Conservation (phyloP, 2,329 filamentous ascomycete species). For the Ceratocystis lukuohia region DNA sequence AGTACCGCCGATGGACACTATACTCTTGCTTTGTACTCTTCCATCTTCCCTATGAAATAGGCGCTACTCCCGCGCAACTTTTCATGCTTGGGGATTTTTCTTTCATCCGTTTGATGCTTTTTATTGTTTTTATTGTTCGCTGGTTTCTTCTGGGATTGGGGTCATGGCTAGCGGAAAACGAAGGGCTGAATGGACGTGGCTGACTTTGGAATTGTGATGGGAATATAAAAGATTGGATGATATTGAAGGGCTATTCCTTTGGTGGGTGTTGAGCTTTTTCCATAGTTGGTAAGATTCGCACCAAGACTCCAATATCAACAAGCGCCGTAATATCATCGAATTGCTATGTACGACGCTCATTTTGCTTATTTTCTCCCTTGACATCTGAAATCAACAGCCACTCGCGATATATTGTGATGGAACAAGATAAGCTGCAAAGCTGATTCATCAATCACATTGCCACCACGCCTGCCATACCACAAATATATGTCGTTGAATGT, state of each 20-base stretch:
- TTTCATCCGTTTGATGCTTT: neutral
- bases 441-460: neutral
- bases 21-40: conserved; percentile 12
- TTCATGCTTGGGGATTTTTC: neutral
- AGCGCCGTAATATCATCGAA: neutral
- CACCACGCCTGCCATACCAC: neutral
- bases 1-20: conserved; percentile 1
- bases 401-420: neutral
- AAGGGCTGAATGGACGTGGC: neutral
- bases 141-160: conserved; percentile 9
- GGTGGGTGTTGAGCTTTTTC: neutral
- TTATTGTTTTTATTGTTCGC: neutral
- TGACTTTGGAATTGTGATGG: conserved; percentile 2
- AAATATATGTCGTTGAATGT: conserved; percentile 3
- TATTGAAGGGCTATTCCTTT: neutral
- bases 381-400: neutral
- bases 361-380: neutral
- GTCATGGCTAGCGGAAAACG: conserved; percentile 5
- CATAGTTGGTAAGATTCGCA: neutral
- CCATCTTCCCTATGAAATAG: neutral
- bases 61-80: neutral
- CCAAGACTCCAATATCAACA: neutral
- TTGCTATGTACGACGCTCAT: neutral
- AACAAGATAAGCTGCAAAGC: neutral
- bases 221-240: conserved; percentile 13